Base-by-base conservation (phyloP, 208 protist genomes). In the Borovskyia barvae region DNA sequence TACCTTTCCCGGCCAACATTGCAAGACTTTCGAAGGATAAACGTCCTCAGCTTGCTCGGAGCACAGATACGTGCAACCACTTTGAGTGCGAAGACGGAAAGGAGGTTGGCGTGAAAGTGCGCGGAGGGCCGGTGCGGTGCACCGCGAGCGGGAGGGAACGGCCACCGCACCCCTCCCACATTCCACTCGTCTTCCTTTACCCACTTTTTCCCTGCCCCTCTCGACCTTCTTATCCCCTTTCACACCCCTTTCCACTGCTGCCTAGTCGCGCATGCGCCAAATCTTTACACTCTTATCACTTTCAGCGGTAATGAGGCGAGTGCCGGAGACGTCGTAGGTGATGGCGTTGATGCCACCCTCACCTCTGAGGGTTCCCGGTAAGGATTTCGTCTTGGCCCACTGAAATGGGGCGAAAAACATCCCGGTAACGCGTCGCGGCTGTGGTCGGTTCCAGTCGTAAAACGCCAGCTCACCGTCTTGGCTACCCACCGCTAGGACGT, bases 261-360 rank as follows among this genome's bases (percentile, higher is more conserved):
- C 57, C 58, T 72, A 80, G 26, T 87, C 77, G 33, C 75, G 76
- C 22, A 72, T 39, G 5, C 72, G 66, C 87, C 90, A 98, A 5
- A 98, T 79, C 61, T 98, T 97, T 20, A 99, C 95, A 29, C 96
- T 97, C 85, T 99, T 99, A 78, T 99, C 98, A 30, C 93, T 98
- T 67, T 99, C 98, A 22, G 87, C 85, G 0, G 98, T 99, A 64
- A 99, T 97, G 48, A 99, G 80, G 26, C 98, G 90, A n/a, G 92
- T 93, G 32, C 98, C 98, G 6, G 97, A 97, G n/a, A 75, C 52
- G 83, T 99, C 98, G 55, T 98, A 99, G 2, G 77, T 50, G 28
- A 90, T 47, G 8, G 65, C 50, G 53, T 94, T 97, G 24, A 99
- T 94, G 30, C 96, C 98, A 0, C 82, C 80, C 67, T 99, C 97